These are phyloP conservation scores for Starmerella sp. DNA, from an alignment of 805 yeast genomes.

Conservation along the genomic window DNA sequence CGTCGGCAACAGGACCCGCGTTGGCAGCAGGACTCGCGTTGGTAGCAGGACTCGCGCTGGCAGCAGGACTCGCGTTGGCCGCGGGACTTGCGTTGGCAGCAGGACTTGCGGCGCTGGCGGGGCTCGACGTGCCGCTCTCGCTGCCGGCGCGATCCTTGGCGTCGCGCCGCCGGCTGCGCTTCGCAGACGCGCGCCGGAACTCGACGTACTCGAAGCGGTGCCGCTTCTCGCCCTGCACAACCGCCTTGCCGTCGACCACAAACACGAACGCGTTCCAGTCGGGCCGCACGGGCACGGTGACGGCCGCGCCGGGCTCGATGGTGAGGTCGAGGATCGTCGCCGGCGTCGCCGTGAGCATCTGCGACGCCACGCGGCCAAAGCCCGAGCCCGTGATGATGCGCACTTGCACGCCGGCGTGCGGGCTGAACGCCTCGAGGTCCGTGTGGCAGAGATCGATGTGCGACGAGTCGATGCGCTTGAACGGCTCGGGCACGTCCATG, in stretches of 20 bases:
- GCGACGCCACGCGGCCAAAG: slow-evolving; percentile 15
- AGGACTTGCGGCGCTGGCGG: not conserved
- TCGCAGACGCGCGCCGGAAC: slow-evolving; percentile 12
- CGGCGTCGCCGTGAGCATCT: slow-evolving; percentile 20
- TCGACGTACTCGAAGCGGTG: slow-evolving; percentile 17
- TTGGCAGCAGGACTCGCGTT: not conserved
- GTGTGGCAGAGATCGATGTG: slow-evolving; percentile 15
- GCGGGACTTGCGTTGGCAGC: not conserved
- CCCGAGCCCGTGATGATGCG: slow-evolving; percentile 17
- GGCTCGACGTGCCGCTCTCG: too few species aligned
- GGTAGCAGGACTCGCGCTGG: too few species aligned
- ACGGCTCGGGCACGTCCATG: slow-evolving; percentile 22
- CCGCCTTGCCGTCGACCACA: slow-evolving; percentile 23
- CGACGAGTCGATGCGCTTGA: slow-evolving; percentile 19
- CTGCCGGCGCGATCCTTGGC: too few species aligned
- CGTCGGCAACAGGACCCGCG: too few species aligned
- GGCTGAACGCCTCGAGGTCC: slow-evolving; percentile 5
- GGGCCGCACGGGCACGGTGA: slow-evolving; percentile 18
- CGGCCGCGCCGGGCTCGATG: slow-evolving; percentile 13
- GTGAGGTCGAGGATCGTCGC: slow-evolving; percentile 12
- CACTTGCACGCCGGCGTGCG: slow-evolving; percentile 11
- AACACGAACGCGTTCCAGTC: slow-evolving; percentile 28
- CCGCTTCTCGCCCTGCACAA: slow-evolving; percentile 12
- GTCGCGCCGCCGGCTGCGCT: not conserved
- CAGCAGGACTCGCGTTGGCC: too few species aligned